Conservation (phyloP, 2,329 filamentous ascomycete species). For the Colletotrichum sp. region DNA sequence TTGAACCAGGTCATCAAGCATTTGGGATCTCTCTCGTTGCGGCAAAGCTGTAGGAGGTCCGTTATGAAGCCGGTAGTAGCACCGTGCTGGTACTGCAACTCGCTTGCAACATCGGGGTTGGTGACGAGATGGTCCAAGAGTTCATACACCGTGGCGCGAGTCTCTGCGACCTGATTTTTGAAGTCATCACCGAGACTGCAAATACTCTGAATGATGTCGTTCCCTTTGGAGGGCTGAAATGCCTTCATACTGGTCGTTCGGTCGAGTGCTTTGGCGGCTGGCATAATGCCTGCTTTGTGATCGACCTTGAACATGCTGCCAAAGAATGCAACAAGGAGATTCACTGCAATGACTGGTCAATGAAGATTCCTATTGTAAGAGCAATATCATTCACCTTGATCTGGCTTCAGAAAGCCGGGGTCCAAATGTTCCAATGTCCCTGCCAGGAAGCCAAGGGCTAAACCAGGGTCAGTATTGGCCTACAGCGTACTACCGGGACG, state of each 20-base stretch:
- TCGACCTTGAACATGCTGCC: constrained; percentile 64
- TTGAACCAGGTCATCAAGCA: constrained; percentile 64
- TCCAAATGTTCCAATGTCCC: constrained; percentile 55
- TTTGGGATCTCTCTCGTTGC: constrained; percentile 60
- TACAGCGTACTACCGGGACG: not conserved
- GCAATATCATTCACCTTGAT: constrained; percentile 47
- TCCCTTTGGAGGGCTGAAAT: constrained; percentile 54
- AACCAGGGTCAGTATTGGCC: not conserved
- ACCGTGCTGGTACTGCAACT: constrained; percentile 51
- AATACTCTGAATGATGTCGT: constrained; percentile 54
- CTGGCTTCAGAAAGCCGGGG: constrained; percentile 48
- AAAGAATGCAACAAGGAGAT: constrained; percentile 58
- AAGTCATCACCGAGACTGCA: constrained; percentile 62
- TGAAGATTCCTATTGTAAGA: constrained; percentile 39
- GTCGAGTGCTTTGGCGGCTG: constrained; percentile 57
- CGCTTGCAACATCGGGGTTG: constrained; percentile 45
- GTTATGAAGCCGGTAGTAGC: constrained; percentile 49
- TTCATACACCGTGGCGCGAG: constrained; percentile 57
- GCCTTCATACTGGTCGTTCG: constrained; percentile 53
- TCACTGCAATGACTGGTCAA: constrained; percentile 34
- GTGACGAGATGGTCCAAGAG: constrained; percentile 50
- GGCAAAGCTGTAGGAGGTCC: constrained; percentile 55
- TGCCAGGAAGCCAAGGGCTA: constrained; percentile 63
- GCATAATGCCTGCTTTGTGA: constrained; percentile 62
- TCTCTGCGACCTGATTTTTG: constrained; percentile 54